A percentile compares a stretch with the other conserved stretches of the same genome.
phyloP scores from a whole-genome alignment of 2,329 filamentous ascomycete species.

The Stemphylium lycopersici region DNA sequence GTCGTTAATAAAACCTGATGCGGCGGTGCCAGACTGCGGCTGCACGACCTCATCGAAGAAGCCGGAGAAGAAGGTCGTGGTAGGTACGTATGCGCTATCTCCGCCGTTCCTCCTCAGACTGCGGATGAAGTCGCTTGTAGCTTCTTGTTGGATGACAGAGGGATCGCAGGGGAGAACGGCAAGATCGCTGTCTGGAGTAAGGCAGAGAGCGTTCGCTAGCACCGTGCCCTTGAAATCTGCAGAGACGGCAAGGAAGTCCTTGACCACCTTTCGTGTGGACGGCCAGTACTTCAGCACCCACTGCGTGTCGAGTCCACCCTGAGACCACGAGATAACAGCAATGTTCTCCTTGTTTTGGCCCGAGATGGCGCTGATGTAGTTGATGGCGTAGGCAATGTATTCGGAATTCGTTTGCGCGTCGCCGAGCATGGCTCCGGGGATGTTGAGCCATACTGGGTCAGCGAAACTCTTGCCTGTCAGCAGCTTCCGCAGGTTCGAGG shows the following conservation, averaged over 20 bases:
- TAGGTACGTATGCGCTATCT: constrained; percentile 61
- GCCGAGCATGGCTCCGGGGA: constrained; percentile 55
- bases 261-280: constrained; percentile 52
- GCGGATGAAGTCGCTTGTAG: constrained; percentile 52
- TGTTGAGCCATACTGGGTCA: constrained; percentile 61
- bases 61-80: constrained; percentile 59
- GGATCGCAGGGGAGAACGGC: constrained; percentile 43
- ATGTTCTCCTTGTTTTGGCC: constrained; percentile 7
- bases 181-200: constrained; percentile 27
- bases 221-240: constrained; percentile 61
- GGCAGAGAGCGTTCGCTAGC: constrained; percentile 40
- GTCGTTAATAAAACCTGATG: constrained; percentile 56
- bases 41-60: constrained; percentile 60
- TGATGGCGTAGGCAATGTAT: constrained; percentile 64
- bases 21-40: constrained; percentile 55
- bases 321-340: constrained; percentile 54
- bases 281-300: constrained; percentile 67
- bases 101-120: constrained; percentile 54
- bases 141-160: constrained; percentile 56
- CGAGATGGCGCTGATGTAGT: constrained; percentile 57
- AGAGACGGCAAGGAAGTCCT: constrained; percentile 60
- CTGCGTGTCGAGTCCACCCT: constrained; percentile 61
- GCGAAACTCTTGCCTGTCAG: constrained; percentile 39
- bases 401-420: constrained; percentile 61
- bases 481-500: constrained; percentile 58